Evolutionary conservation across 768 basidiomycete species (phyloP), one percentile per base, ranked within the genome.

Genomic region (Kwoniella dejecticola): DNA sequence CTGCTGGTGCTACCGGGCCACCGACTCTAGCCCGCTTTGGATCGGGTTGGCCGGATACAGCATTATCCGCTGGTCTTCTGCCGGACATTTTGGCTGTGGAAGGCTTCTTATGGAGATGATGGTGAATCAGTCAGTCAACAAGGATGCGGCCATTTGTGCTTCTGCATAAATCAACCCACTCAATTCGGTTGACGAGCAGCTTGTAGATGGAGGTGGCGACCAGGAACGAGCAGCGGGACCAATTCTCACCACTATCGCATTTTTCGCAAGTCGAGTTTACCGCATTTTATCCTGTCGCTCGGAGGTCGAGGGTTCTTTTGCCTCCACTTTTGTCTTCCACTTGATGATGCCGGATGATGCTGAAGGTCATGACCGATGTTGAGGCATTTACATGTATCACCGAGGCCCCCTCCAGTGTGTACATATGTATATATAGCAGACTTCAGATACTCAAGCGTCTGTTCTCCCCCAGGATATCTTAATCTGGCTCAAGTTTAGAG

Each of bases 11-110:
- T n/a, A 44, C 49, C 15, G 46, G 29, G 13, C 24, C 23, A 21
- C 59, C 54, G 30, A 54, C 31, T 54, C 63, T 70, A 11, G 67
- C 41, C 24, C 67, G 52, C 40, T 76, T 73, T 7, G 74, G 52
- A 27, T 73, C 74, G 17, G 70, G 66, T 49, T 69, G 63, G 31
- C 67, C 66, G 4, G 53, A 31, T 17, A 62, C 67, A 13, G 56
- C n/a, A n/a, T 21, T 31, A 11, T 73, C 74, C 57, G 63, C 71
- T 44, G 74, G 66, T 33, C 74, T 54, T 21, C 71, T 57, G 36
- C 69, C 63, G 27, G 69, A 69, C 67, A 71, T 70, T 19, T 15
- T 63, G 66, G 44, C 17, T 19, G 29, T n/a, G n/a, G n/a, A n/a
- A 19, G 31, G 7, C 17, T 10, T 27, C 29, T 12, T 57, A 46